A percentile compares a stretch with the other conserved stretches of the same genome.
Evolutionary conservation across 2,329 filamentous ascomycete species (phyloP).

Genomic region (Apiospora kogelbergensis): DNA sequence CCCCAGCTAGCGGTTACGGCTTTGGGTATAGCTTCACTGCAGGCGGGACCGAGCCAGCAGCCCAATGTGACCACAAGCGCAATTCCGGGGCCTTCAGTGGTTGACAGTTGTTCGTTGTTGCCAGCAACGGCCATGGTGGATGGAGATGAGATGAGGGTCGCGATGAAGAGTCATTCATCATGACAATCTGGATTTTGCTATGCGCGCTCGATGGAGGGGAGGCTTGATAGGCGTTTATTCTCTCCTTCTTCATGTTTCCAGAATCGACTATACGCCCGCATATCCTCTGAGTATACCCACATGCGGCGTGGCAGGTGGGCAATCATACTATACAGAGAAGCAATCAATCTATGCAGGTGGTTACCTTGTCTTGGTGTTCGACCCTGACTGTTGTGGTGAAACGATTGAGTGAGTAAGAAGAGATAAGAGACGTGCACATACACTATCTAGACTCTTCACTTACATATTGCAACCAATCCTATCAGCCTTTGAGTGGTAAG

Average conservation of each 20-base stretch:
- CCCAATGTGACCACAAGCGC: slow-evolving; percentile 10
- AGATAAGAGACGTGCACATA: background rate
- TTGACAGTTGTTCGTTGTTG: slow-evolving; percentile 4
- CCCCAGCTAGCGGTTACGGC: slow-evolving; percentile 8
- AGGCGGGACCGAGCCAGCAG: background rate
- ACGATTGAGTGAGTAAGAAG: background rate
- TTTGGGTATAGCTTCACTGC: slow-evolving; percentile 3
- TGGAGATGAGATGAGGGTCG: slow-evolving; percentile 5
- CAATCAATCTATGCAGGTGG: background rate
- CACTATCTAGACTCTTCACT: background rate
- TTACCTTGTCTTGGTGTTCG: slow-evolving; percentile 1
- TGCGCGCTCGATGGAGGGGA: background rate
- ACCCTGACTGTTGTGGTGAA: background rate
- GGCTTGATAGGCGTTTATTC: background rate
- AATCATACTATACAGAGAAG: background rate
- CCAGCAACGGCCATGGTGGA: background rate
- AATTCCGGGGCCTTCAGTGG: background rate
- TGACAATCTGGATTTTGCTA: background rate
- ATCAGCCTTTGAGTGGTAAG: background rate
- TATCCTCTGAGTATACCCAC: background rate
- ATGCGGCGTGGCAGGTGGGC: slow-evolving; percentile 1
- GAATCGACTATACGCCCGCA: background rate
- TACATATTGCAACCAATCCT: background rate
- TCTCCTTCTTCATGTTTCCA: background rate
- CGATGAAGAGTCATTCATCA: slow-evolving; percentile 5